These are phyloP conservation scores for Mortierella sp. DNA, from an alignment of 371 early-diverging fungal genomes.

Conservation along the genomic window DNA sequence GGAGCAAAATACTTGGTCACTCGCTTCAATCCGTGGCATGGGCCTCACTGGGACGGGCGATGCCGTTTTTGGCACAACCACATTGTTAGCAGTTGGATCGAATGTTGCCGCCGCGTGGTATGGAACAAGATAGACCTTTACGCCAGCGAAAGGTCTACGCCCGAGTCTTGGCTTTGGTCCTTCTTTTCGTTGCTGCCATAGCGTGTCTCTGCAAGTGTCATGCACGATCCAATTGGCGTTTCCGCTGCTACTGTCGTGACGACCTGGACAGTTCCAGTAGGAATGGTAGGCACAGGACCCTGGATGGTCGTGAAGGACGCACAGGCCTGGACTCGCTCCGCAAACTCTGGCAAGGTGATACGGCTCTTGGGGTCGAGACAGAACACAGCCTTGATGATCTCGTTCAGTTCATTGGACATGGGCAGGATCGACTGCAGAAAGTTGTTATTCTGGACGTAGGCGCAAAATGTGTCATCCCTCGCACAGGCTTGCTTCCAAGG, in stretches of 20 bases:
- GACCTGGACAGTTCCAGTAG: not conserved
- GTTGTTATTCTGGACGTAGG: constrained; percentile 70
- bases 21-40: no score
- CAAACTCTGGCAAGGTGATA: constrained; percentile 72
- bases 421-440: constrained; percentile 73
- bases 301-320: constrained; percentile 59
- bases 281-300: not conserved
- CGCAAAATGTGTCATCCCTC: constrained; percentile 77
- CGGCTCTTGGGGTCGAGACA: constrained; percentile 77
- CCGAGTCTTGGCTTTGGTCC: constrained; percentile 31
- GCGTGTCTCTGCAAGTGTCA: constrained; percentile 9
- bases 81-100: not conserved
- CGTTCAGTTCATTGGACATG: constrained; percentile 78
- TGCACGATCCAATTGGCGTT: constrained; percentile 4
- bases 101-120: not conserved
- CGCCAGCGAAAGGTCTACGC: constrained; percentile 24
- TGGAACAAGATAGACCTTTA: not conserved
- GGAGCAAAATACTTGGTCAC: no score
- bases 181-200: constrained; percentile 12
- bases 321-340: constrained; percentile 65
- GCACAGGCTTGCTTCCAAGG: constrained; percentile 86
- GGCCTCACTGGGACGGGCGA: no score
- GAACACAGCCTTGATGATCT: constrained; percentile 79
- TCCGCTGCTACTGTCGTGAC: constrained; percentile 4
- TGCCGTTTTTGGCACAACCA: no score